These are phyloP conservation scores for Colletotrichum lindemuthianum DNA, from an alignment of 2,329 filamentous ascomycete species.

Conservation along the genomic window DNA sequence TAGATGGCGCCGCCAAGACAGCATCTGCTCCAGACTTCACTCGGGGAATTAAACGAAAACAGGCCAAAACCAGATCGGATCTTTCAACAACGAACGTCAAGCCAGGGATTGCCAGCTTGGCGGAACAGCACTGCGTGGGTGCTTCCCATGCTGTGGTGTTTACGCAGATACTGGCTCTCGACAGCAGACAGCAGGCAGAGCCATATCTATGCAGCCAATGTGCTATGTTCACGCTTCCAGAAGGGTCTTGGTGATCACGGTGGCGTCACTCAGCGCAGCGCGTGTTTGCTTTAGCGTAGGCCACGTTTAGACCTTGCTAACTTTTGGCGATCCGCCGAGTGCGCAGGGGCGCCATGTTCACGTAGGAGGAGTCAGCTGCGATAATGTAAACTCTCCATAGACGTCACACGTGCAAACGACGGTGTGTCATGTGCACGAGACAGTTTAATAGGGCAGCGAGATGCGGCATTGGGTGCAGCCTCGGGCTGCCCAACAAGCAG, in stretches of 20 bases:
- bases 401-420: constrained; percentile 10
- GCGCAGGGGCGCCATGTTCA: constrained; percentile 23
- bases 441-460: not conserved
- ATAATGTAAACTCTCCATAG: not conserved
- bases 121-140: too few species aligned
- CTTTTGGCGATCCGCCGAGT: constrained; percentile 2
- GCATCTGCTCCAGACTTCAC: not conserved
- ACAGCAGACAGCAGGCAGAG: not conserved
- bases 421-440: constrained; percentile 18
- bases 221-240: not conserved
- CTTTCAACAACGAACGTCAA: too few species aligned
- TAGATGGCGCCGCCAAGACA: constrained; percentile 3
- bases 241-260: not conserved
- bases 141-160: too few species aligned
- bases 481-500: constrained; percentile 19
- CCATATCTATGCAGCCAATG: not conserved
- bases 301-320: constrained; percentile 3
- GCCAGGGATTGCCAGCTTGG: too few species aligned
- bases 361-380: constrained; percentile 7
- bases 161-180: not conserved
- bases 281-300: constrained; percentile 6
- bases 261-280: not conserved
- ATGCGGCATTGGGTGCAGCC: constrained; percentile 9
- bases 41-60: constrained; percentile 8
- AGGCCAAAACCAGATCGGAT: too few species aligned